Evolutionary conservation across 768 basidiomycete species (phyloP), one percentile per base, ranked within the genome.

Genomic region (Tephrocybe sp.): DNA sequence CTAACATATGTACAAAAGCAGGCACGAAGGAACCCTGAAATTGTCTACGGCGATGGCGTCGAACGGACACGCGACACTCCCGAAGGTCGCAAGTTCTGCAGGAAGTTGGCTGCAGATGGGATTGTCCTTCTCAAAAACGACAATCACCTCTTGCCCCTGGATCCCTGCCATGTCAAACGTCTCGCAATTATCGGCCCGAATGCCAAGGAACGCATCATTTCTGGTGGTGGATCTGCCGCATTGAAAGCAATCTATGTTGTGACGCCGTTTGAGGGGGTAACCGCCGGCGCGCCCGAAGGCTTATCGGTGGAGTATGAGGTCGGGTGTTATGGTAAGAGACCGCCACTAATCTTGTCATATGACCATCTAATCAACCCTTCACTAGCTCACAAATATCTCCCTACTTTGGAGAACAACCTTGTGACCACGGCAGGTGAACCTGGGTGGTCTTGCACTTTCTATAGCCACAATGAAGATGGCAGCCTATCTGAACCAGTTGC

Each of bases 141-240:
- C 17, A 63, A 66, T 9, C 58, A 67, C 2, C 58, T 86, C n/a
- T 69, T 90, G 14, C 88, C 88, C 2, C 54, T 87, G 4, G 60
- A 62, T n/a, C 46, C 64, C 7, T 53, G 51, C 20, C 62, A 60
- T 24, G 65, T 74, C 32, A 75, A 74, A 58, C 79, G 72, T 51
- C 68, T 90, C 34, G 84, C 82, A 4, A 69, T 88, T 41, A 83
- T 88, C 49, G 86, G 86, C 1, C 84, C 86, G 2, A 88, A 88
- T 64, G 82, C 81, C 37, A 80, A 80, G 62, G 81, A 78, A 44
- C 66, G 78, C 33, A 73, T 87, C 5, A 81, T 88, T 39, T 90
- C 86, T 17, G 86, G 86, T 11, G 90, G 90, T 21, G 89, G 90
- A 30, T 89, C 89, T 28, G 86, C 87, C 9, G 84, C 85, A 9